Base-by-base conservation (phyloP, 768 basidiomycete genomes). In the Cystofilobasidium macerans region DNA sequence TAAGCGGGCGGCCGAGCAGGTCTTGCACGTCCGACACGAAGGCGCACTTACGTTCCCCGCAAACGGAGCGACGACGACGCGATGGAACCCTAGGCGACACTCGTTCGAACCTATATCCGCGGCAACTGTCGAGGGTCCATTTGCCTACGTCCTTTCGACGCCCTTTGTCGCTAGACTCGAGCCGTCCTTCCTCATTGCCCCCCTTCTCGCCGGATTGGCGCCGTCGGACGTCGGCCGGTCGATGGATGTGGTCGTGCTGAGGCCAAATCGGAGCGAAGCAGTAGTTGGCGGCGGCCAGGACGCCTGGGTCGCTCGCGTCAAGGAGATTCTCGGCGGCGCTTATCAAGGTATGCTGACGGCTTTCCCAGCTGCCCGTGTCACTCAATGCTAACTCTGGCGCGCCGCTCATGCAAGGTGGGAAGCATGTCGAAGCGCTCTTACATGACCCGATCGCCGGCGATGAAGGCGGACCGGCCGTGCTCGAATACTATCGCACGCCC, bases 151-250 rank as follows among this genome's bases (percentile, higher is more conserved):
- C 74, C 76, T 92, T 30, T 83, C 86, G 12, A 86, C 87, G 0
- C 80, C 86, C 61, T 88, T 90, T 68, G 87, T 87, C 48, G 88
- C 90, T 76, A 81, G 94, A 16, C 79, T 98, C 69, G 94, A 98
- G 75, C 83, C 87, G 6, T 74, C 78, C 16, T 94, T 97, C 74
- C 80, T 83, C 66, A 87, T 95, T 66, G 79, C 83, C 20, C 89
- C 93, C 20, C 80, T 84, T 58, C 75, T 80, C 9, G 79, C 79
- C 42, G n/a, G n/a, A n/a, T n/a, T n/a, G n/a, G n/a, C n/a, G n/a
- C n/a, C n/a, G n/a, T 74, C 75, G 2, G 76, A 79, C 32, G 81
- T 83, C 3, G 77, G 83, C 2, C 24, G 13, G 14, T 68, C 73
- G 32, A 83, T 88, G 74, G 89, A 95, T 71, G 71, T 95, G 26